Percentiles rank a stretch among this genome's conserved stretches.
Evolutionary conservation across 2,329 filamentous ascomycete species (phyloP).

Genomic region (Didymella pomorum): DNA sequence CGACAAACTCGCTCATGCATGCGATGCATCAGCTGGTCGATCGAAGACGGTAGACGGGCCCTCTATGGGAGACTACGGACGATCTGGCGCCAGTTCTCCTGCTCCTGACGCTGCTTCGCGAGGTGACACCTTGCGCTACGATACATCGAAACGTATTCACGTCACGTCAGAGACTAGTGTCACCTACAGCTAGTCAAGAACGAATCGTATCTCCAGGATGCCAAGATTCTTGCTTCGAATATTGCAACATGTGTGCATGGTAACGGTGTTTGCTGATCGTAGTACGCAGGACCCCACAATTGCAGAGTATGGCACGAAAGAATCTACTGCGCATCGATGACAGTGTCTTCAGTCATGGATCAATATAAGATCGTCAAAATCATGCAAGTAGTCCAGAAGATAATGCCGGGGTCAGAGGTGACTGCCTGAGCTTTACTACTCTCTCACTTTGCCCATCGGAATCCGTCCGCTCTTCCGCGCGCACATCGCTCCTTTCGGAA

Average conservation of each 20-base stretch:
- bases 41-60: not conserved
- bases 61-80: not conserved
- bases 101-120: not conserved
- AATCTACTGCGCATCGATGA: not conserved
- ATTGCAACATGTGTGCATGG: not conserved
- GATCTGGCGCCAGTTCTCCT: not conserved
- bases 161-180: slow-evolving; percentile 6
- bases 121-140: not conserved
- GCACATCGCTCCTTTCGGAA: slow-evolving; percentile 1
- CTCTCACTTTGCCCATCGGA: not conserved
- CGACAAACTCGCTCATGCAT: not conserved
- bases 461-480: not conserved
- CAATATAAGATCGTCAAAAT: not conserved
- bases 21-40: not conserved
- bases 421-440: not conserved
- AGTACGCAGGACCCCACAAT: not conserved
- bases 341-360: too few species aligned
- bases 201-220: not conserved
- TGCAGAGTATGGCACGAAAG: not conserved
- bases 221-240: not conserved
- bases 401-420: not conserved
- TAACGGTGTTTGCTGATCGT: not conserved
- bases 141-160: not conserved
- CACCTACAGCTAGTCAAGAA: not conserved
- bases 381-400: not conserved